Evolutionary conservation across 164 flowering plant genomes (phyloP).

Genomic region (Amborella trichopoda): DNA sequence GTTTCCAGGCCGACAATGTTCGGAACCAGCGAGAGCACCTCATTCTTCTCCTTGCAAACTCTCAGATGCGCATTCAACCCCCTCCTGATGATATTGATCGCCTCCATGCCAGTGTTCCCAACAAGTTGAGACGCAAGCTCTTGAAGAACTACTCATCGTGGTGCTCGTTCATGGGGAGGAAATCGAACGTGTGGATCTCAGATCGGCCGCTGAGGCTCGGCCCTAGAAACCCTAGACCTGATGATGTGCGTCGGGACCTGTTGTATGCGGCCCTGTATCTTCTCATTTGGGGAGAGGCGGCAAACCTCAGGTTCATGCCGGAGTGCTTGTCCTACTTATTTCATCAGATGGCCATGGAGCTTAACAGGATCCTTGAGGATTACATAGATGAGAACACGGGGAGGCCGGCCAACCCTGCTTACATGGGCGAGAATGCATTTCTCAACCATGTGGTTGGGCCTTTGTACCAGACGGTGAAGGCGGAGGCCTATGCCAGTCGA

Average conservation of each 20-base stretch:
- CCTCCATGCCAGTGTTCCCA: constrained; percentile 45
- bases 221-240: background rate
- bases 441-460: constrained; percentile 7
- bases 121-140: constrained; percentile 48
- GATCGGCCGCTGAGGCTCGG: constrained; percentile 10
- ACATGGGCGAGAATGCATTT: constrained; percentile 9
- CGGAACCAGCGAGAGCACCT: constrained; percentile 85
- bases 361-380: constrained; percentile 51
- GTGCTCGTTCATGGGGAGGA: constrained; percentile 62
- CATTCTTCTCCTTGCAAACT: constrained; percentile 82
- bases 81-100: constrained; percentile 41
- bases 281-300: constrained; percentile 90
- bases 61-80: constrained; percentile 75
- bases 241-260: constrained; percentile 35
- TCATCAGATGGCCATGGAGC: constrained; percentile 74
- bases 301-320: constrained; percentile 65
- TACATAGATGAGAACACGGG: constrained; percentile 51
- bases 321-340: constrained; percentile 80
- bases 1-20: constrained; percentile 77
- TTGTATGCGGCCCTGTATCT: constrained; percentile 52
- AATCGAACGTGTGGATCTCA: constrained; percentile 27
- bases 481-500: constrained; percentile 55
- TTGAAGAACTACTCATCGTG: constrained; percentile 61
- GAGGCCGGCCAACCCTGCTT: constrained; percentile 2
- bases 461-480: constrained; percentile 6